These are phyloP conservation scores for Sarocladium brachiariae DNA, from an alignment of 2,329 filamentous ascomycete species.

Conservation along the genomic window DNA sequence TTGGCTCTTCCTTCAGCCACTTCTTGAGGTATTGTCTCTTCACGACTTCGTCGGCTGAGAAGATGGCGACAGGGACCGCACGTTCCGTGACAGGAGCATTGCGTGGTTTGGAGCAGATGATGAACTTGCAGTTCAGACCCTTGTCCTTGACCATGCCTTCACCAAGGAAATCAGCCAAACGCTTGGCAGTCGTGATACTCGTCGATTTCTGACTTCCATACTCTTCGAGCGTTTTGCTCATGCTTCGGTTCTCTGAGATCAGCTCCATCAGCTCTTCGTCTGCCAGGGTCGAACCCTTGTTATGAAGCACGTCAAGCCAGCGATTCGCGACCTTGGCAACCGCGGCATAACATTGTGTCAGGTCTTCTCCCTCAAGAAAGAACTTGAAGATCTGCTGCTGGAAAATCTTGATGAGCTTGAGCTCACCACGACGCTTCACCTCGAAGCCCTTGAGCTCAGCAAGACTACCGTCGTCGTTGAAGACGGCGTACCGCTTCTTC, in stretches of 20 bases:
- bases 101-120: conserved; percentile 82
- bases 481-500: conserved; percentile 98
- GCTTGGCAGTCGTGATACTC: conserved; percentile 96
- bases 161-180: conserved; percentile 89
- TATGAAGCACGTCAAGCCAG: conserved; percentile 93
- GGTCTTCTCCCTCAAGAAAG: conserved; percentile 83
- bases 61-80: conserved; percentile 92
- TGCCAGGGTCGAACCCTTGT: conserved; percentile 78
- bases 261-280: conserved; percentile 98
- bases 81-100: conserved; percentile 91
- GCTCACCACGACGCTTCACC: conserved; percentile 91
- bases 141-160: conserved; percentile 99
- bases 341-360: conserved; percentile 81
- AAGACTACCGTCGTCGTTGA: conserved; percentile 94
- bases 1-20: conserved; percentile 90
- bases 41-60: conserved; percentile 82
- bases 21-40: conserved; percentile 88
- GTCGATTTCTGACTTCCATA: conserved; percentile 95
- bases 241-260: conserved; percentile 99
- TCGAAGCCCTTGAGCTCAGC: conserved; percentile 97
- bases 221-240: conserved; percentile 94
- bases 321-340: conserved; percentile 93
- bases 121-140: conserved; percentile 98
- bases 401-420: conserved; percentile 99
- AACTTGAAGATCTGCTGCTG: conserved; percentile 99